These are phyloP conservation scores for Chaetomium fimeti DNA, from an alignment of 495 filamentous ascomycete species.

Conservation along the genomic window DNA sequence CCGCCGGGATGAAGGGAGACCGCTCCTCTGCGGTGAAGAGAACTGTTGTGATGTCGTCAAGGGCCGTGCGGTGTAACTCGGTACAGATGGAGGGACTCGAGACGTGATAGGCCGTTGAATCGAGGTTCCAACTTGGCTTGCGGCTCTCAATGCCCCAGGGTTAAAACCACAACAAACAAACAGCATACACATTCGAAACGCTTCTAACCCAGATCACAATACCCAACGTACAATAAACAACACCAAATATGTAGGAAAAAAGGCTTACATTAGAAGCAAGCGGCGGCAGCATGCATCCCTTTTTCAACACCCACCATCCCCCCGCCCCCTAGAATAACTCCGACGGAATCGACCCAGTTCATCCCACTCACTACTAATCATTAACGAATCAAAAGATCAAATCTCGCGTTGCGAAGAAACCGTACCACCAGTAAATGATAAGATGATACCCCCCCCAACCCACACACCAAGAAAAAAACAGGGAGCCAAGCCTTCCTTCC, in stretches of 20 bases:
- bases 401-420: not conserved
- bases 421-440: constrained; percentile 1
- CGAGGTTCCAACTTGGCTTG: no score
- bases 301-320: not conserved
- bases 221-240: constrained; percentile 2
- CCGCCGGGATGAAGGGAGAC: no score
- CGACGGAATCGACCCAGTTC: not conserved
- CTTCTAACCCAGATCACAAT: not conserved
- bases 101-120: no score
- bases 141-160: no score
- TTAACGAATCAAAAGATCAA: not conserved
- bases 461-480: no score
- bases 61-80: no score
- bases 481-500: no score
- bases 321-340: not conserved
- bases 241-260: not conserved
- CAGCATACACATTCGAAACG: not conserved
- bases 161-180: no score
- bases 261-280: not conserved
- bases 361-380: not conserved
- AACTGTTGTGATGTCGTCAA: no score
- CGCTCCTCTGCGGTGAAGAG: no score
- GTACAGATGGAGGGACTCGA: no score
- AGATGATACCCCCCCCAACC: no score
- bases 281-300: not conserved